Conservation (phyloP, 148 eudicot species). For the Arctostaphylos glauca region DNA sequence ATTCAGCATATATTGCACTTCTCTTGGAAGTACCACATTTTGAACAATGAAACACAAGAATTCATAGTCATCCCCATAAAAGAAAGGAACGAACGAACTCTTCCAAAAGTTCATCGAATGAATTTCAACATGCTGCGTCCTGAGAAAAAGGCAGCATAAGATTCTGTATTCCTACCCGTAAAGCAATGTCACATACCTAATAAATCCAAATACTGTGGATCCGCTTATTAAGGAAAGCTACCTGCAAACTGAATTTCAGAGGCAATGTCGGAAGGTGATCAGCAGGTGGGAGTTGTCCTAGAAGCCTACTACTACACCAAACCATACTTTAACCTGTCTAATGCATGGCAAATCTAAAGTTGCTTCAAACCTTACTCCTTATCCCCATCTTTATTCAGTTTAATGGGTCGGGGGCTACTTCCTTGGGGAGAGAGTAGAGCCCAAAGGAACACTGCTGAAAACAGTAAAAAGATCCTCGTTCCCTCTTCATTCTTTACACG, state of each 20-base stretch:
- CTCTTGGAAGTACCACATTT: background rate
- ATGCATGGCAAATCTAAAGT: background rate
- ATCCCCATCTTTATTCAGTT: background rate
- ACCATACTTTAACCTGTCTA: background rate
- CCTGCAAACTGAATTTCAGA: background rate
- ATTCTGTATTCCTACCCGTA: background rate
- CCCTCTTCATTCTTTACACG: background rate
- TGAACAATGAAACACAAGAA: background rate
- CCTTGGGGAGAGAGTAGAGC: background rate
- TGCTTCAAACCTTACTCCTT: background rate
- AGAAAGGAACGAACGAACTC: background rate
- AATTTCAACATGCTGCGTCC: background rate
- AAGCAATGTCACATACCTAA: background rate
- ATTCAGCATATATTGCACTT: constrained; percentile 1
- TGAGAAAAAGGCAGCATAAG: background rate
- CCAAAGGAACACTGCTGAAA: background rate
- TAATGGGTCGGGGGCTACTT: background rate
- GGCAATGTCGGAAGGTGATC: background rate
- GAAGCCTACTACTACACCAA: background rate
- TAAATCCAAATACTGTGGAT: background rate
- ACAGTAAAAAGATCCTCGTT: background rate
- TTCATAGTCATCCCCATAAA: background rate
- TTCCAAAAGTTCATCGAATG: background rate
- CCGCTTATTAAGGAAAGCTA: background rate
- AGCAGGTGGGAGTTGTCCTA: background rate